Base-by-base conservation (phyloP, 78 protist genomes). In the Chrysochromulina tobinii region DNA sequence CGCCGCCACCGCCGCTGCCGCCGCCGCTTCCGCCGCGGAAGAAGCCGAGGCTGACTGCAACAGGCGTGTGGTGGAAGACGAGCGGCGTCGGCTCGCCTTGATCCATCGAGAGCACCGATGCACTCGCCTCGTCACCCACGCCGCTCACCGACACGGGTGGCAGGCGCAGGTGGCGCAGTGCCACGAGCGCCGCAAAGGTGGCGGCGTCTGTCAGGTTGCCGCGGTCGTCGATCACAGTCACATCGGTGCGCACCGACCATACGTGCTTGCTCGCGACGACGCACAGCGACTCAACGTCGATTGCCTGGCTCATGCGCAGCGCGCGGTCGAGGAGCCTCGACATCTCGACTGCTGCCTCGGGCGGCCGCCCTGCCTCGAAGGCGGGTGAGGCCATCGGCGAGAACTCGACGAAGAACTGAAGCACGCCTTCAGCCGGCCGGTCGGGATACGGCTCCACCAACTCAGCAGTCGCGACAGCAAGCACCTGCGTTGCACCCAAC, bases 361-460 rank as follows among this genome's bases (percentile, higher is more conserved):
- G 14, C 0, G 89, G 73, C 21, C 89, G 69, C 17, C 89, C 89
- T 0, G 67, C 17, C 25, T 84, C 89, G 38, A n/a, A 84, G 9
- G 53, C 89, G 23, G 55, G 73, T 5, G 89, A 23, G 1, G 89
- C 89, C 89, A 84, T 84, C 25, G 89, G 89, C 54, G 89, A 84
- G n/a, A 84, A n/a, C 50, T 84, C 89, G 57, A 84, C 72, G 55
- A 59, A 57, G 51, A 84, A 38, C 20, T 3, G 12, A 12, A 84
- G 58, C 25, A 1, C 0, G 9, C 89, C 89, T 59, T 84, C 87
- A 54, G 87, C 12, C 50, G 64, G 64, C 50, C 87, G 87, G 87
- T 79, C 87, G 3, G 61, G 50, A 9, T 23, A 79, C 15, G 87
- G 87, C 64, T 79, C 87, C 5, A 79, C 64, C 50, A 79, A 12